Evolutionary conservation across 225 moss, liverwort and hornwort genomes (phyloP).

Genomic region (Takakia lepidozioides): DNA sequence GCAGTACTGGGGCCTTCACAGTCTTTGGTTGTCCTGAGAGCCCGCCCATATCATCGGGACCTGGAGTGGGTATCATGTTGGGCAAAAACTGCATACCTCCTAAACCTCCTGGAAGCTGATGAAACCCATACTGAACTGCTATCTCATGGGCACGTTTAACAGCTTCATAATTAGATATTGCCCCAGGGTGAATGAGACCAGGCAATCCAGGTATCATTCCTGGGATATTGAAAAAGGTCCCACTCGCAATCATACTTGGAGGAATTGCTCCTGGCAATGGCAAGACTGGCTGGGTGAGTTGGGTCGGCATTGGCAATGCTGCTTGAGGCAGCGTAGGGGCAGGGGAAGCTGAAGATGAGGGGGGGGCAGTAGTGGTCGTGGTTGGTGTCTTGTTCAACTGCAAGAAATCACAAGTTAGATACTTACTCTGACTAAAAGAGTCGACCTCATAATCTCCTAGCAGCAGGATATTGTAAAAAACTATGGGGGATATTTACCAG

Average conservation of each 20-base stretch:
- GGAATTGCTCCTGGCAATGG: conserved; percentile 44
- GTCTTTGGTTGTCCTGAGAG: conserved; percentile 53
- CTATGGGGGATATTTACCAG: no score
- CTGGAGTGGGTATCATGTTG: conserved; percentile 78
- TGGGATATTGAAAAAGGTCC: conserved; percentile 21
- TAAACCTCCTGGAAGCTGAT: conserved; percentile 71
- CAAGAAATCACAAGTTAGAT: no score
- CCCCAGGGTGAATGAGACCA: conserved; percentile 36
- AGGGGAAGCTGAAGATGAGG: conserved; percentile 12
- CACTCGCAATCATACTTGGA: conserved; percentile 39
- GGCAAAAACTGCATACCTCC: conserved; percentile 68
- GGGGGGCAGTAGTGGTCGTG: conserved; percentile 8
- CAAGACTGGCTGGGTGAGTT: conserved; percentile 21
- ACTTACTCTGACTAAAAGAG: no score
- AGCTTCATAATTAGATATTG: conserved; percentile 84
- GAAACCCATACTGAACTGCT: conserved; percentile 91
- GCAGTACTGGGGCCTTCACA: conserved; percentile 94
- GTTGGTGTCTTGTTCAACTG: conserved; percentile 42
- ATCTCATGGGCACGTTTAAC: conserved; percentile 96
- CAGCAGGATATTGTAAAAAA: no score
- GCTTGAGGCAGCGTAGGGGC: conserved; percentile 15
- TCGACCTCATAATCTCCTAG: no score
- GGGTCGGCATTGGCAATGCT: conserved; percentile 19
- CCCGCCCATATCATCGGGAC: conserved; percentile 64
- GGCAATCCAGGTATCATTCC: conserved; percentile 68